phyloP scores from a whole-genome alignment of 176 grass and related monocot genomes.

The Paspalum notatum region DNA sequence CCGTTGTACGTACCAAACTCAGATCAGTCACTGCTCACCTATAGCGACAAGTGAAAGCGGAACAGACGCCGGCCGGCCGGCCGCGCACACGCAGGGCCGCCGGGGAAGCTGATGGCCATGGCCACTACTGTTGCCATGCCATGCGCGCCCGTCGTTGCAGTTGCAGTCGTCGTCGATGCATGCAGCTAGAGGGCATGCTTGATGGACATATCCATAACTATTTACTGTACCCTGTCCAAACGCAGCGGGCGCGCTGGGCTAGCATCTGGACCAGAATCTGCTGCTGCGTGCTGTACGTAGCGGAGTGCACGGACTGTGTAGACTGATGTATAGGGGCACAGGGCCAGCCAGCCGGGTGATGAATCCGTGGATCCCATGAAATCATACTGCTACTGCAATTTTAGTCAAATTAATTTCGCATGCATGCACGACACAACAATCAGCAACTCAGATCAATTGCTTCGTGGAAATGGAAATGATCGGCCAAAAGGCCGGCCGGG shows the following conservation, averaged over 20 bases:
- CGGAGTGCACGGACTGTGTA: too few species aligned
- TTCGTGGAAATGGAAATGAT: neutral
- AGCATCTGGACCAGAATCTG: slow-evolving; percentile 35
- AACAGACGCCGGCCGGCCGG: slow-evolving; percentile 49
- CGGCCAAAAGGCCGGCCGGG: too few species aligned
- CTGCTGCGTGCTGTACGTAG: neutral
- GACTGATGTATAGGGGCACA: too few species aligned
- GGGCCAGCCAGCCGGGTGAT: too few species aligned
- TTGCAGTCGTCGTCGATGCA: neutral
- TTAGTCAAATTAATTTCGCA: too few species aligned
- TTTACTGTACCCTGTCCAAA: neutral
- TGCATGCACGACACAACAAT: neutral
- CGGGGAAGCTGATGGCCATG: neutral
- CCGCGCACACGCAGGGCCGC: slow-evolving; percentile 11
- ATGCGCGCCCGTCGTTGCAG: slow-evolving; percentile 8
- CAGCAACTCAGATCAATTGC: neutral
- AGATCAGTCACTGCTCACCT: slow-evolving; percentile 59
- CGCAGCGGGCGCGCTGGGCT: too few species aligned
- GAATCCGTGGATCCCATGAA: too few species aligned
- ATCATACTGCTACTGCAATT: neutral
- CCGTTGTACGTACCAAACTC: slow-evolving; percentile 55
- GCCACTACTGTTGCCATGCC: slow-evolving; percentile 40
- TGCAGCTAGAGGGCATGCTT: neutral
- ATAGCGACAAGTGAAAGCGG: slow-evolving; percentile 55
- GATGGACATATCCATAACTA: slow-evolving; percentile 38